These are phyloP conservation scores for Terfezia boudieri DNA, from an alignment of 495 filamentous ascomycete species.

Conservation along the genomic window DNA sequence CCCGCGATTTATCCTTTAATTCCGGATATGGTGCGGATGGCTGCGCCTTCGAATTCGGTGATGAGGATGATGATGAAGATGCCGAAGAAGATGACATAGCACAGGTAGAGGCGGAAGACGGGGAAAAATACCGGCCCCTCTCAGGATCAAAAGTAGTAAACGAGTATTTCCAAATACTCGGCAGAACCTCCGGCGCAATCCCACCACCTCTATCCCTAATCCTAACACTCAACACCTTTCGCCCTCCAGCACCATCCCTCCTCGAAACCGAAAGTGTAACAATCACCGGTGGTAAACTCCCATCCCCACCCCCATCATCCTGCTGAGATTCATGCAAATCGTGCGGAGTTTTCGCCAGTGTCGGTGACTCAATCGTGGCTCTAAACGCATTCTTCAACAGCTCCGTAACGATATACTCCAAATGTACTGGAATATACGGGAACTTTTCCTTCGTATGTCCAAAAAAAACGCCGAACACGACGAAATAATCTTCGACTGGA, in stretches of 20 bases:
- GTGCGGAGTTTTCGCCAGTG: constrained; percentile 15
- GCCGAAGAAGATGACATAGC: no score
- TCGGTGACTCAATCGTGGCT: constrained; percentile 65
- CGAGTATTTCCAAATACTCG: constrained; percentile 83
- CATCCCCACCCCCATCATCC: neutral
- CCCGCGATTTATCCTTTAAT: no score
- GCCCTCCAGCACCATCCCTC: constrained; percentile 44
- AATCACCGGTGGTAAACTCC: constrained; percentile 37
- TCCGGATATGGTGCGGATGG: no score
- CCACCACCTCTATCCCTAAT: constrained; percentile 91
- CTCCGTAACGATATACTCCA: constrained; percentile 93
- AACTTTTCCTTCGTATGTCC: constrained; percentile 60
- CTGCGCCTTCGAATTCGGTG: no score
- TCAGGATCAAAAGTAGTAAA: constrained; percentile 72
- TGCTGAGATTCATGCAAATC: neutral
- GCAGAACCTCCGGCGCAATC: constrained; percentile 57
- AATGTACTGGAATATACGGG: constrained; percentile 79
- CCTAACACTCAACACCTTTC: constrained; percentile 77
- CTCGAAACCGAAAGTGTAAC: constrained; percentile 60
- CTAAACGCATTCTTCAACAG: constrained; percentile 92
- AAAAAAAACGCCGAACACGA: constrained; percentile 65
- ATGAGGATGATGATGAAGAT: no score
- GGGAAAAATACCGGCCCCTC: constrained; percentile 11
- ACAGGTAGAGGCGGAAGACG: no score
- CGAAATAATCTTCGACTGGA: constrained; percentile 56